Percentiles rank a stretch among this genome's conserved stretches.
Evolutionary conservation across 495 filamentous ascomycete genomes (phyloP).

Genomic region (Neurospora sp.): DNA sequence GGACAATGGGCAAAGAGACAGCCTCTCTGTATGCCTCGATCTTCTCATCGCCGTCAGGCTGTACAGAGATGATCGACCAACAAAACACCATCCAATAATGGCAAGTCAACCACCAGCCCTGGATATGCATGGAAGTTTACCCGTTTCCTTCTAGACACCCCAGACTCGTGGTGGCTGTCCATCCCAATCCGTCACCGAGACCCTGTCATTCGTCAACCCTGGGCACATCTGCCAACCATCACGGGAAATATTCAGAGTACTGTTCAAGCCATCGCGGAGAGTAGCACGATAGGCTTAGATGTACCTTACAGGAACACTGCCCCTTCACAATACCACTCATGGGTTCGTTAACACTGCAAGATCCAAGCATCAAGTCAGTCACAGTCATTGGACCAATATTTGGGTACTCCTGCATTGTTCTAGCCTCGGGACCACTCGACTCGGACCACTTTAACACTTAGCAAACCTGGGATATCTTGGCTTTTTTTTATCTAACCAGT

Average conservation of each 20-base stretch:
- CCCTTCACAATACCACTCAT: background rate
- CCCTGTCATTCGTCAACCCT: background rate
- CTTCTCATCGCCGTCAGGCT: background rate
- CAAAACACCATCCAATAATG: background rate
- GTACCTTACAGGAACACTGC: background rate
- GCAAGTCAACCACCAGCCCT: background rate
- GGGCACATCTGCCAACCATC: background rate
- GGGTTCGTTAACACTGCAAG: background rate
- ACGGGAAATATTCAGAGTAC: background rate
- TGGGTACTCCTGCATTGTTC: background rate
- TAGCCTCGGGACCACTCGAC: background rate
- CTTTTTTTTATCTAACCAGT: background rate
- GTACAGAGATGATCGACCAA: background rate
- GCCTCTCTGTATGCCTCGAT: background rate
- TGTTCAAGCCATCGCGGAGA: background rate
- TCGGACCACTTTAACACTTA: background rate
- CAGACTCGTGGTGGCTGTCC: background rate
- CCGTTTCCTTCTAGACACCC: background rate
- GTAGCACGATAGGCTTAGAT: background rate
- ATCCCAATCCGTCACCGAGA: background rate
- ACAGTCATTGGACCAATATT: background rate
- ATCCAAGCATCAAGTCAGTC: background rate
- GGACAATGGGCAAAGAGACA: background rate
- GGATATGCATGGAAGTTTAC: background rate
- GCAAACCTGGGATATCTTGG: background rate